Conservation (phyloP, 139 green algal species). For the Chlamydomonas schloesseri region DNA sequence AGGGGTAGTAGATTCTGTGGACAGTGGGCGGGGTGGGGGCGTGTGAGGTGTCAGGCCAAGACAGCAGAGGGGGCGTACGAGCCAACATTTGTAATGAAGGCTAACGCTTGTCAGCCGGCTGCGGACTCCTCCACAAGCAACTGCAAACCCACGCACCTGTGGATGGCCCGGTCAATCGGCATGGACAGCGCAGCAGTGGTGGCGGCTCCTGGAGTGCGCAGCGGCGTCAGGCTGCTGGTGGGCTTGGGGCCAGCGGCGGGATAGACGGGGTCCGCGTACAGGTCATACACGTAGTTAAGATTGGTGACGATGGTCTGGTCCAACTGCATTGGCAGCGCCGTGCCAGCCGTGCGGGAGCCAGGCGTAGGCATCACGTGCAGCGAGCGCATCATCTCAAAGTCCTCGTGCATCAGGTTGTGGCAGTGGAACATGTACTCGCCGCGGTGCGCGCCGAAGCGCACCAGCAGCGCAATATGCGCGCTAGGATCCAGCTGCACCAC, state of each 20-base stretch:
- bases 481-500: not conserved
- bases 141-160: not conserved
- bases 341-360: not conserved
- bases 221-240: not conserved
- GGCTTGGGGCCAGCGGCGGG: not conserved
- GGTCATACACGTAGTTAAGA: not conserved
- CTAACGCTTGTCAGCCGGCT: no score
- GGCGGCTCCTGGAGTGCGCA: not conserved
- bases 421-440: slow-evolving; percentile 38
- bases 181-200: not conserved
- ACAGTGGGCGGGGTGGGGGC: no score
- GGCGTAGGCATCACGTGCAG: not conserved
- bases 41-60: not conserved
- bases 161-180: not conserved
- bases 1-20: not conserved
- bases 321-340: not conserved
- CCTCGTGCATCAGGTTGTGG: slow-evolving; percentile 25
- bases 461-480: not conserved
- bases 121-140: no score
- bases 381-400: slow-evolving; percentile 23
- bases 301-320: no score
- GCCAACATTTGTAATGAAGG: no score
- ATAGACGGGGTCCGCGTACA: not conserved
- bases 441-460: not conserved
- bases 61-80: no score